Base-by-base conservation (phyloP, 2,329 filamentous ascomycete species). In the Fusarium incarnatum region DNA sequence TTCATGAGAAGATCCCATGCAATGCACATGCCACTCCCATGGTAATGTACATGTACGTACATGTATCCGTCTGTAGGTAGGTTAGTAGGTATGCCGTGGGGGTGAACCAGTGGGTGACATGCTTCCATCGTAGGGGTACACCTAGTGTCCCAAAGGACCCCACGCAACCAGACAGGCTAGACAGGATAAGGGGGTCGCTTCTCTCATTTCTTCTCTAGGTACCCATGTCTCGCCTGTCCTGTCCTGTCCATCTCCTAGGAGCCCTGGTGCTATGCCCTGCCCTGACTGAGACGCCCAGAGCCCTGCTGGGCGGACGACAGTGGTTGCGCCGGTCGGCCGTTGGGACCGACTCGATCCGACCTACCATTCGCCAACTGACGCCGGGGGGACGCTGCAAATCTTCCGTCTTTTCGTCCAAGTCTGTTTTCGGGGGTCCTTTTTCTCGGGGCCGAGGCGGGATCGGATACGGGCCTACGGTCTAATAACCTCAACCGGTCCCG, bases 271-370 rank as follows among this genome's bases (percentile, higher is more conserved):
- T 37, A 37, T 37, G 34, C 34, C 34, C 34, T 37, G 49, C 25
- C 23, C 49, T 52, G 32, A 50, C 47, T 37, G 47, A 50, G 48
- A 40, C 48, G 12, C 56, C 59, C 71, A 27, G 49, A 52, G 71
- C 66, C 65, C 67, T 63, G 68, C 56, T 61, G 65, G 65, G 70
- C 68, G 59, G 65, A 56, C 54, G 32, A 52, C 41, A 53, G 30
- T 67, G 56, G 68, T 63, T 70, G 52, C 59, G 52, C 67, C 63
- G 44, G 59, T 53, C 40, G 48, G 60, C 60, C 54, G 62, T 72
- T 70, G 61, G 71, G 65, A 56, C 68, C 55, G 67, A 72, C 62
- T 57, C 54, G 71, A 73, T 72, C 68, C 66, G 62, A 65, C 60
- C 63, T 49, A 30, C 60, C 62, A 65, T 65, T 65, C 57, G 44